Evolutionary conservation across 805 yeast species (phyloP).

Genomic region (Saccharomyces mikatae): DNA sequence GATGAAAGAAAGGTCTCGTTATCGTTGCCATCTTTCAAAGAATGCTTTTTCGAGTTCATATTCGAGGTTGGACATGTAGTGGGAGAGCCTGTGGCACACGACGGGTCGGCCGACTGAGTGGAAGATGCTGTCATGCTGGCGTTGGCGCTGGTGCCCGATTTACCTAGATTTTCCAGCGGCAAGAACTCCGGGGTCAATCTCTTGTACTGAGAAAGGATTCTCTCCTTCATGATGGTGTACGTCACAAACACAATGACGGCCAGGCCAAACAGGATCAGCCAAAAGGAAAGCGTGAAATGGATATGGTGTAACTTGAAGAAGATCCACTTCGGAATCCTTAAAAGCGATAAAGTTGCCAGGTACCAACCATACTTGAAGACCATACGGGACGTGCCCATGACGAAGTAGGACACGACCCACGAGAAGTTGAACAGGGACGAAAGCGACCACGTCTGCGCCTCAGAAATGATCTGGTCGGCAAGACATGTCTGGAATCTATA

Average conservation of each 20-base stretch:
- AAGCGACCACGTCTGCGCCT: conserved; percentile 1
- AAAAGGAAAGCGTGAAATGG: conserved; percentile 16
- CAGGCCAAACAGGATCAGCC: conserved; percentile 8
- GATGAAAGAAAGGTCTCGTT: conserved; percentile 36
- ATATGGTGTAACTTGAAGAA: conserved; percentile 11
- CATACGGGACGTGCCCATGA: neutral
- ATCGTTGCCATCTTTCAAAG: conserved; percentile 5
- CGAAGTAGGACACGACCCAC: conserved; percentile 1
- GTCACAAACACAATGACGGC: conserved; percentile 10
- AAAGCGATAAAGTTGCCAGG: conserved; percentile 7
- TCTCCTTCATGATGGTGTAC: conserved; percentile 16
- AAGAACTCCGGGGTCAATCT: conserved; percentile 14
- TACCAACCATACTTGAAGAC: conserved; percentile 2
- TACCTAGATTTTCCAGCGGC: conserved; percentile 1
- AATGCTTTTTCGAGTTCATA: neutral
- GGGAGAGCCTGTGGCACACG: neutral
- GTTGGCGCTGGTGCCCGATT: neutral
- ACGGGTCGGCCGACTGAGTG: neutral
- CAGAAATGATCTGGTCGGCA: neutral
- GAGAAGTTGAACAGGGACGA: neutral
- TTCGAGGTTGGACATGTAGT: neutral
- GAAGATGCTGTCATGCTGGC: neutral
- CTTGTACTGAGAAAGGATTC: conserved; percentile 23
- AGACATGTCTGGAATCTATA: neutral
- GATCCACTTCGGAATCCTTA: conserved; percentile 12